Evolutionary conservation across 23 red algal genomes (phyloP), one percentile per base, ranked within the genome.

Genomic region (Pyropia yezoensis): DNA sequence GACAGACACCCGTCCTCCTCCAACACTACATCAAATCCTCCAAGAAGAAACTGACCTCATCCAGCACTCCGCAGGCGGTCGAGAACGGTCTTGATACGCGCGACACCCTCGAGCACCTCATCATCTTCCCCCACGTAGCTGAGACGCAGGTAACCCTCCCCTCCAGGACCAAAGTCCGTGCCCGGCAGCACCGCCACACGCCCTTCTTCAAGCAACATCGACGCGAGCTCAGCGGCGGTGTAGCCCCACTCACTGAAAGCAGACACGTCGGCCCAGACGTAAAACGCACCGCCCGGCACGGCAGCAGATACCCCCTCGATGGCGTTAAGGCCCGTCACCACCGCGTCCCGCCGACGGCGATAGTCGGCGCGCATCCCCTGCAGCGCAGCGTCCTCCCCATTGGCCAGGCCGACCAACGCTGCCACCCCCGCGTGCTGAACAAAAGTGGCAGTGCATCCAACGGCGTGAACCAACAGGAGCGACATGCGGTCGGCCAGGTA

Each of bases 171-270:
- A 71, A 96, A 96, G 78, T 96, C 92, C 7, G 92, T 89, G 21
- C 92, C 92, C 15, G 92, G 92, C 39, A 96, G 59, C 14, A 96
- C 92, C 28, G 92, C 92, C 15, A 96, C 92, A 16, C 59, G 73
- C 1, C 77, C 84, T 28, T 83, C 74, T 47, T 87, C 63, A 14
- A 96, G 73, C 20, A 96, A 60, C 17, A 77, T 49, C 3, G 65
- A 49, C 4, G 78, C 84, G 27, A 96, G 66, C 18, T 89, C 57
- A 55, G 33, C 54, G 22, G 59, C 61, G n/a, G 74, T 52, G 26
- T 49, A 50, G 12, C 85, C 62, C 3, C 3, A 47, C 39, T 47
- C 9, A 47, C 39, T 47, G 56, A 83, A 85, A 50, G 74, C 49
- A 18, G 68, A 71, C 1, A 96, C 79, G 57, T 96, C 84, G 15